Percentiles rank a stretch among this genome's conserved stretches.
Evolutionary conservation across 805 yeast species (phyloP).

Genomic region (Candida boleticola): DNA sequence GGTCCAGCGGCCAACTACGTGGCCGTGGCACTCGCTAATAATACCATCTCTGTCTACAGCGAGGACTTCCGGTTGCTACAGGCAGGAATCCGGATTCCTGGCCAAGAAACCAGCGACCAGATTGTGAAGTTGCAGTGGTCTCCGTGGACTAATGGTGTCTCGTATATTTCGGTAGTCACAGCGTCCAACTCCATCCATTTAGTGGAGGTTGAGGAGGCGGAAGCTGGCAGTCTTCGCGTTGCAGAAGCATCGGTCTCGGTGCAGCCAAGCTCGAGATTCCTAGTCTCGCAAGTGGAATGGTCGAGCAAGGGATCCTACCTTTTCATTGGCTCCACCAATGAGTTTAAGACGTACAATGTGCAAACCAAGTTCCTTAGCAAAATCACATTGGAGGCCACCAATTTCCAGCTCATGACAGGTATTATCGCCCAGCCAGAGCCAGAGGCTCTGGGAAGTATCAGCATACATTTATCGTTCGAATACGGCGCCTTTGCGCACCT

Average conservation of each 20-base stretch:
- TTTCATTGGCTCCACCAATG: not conserved
- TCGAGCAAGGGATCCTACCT: not conserved
- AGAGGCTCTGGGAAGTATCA: not conserved
- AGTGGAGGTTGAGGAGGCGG: not conserved
- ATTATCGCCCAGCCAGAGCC: not conserved
- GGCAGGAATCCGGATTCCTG: not conserved
- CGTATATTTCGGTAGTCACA: not conserved
- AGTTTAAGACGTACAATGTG: not conserved
- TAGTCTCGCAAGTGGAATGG: not conserved
- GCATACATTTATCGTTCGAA: not conserved
- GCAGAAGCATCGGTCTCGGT: not conserved
- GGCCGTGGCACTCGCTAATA: not conserved
- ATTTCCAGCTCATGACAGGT: slow-evolving; percentile 1
- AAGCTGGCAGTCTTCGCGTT: not conserved
- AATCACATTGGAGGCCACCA: not conserved
- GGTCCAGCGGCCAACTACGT: not conserved
- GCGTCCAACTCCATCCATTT: not conserved
- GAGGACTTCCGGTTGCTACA: not conserved
- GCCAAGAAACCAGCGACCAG: not conserved
- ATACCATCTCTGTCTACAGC: not conserved
- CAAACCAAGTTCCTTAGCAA: not conserved
- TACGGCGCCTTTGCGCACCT: not conserved
- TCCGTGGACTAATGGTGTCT: not conserved
- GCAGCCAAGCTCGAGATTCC: not conserved
- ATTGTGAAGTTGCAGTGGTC: not conserved